Evolutionary conservation across 2,329 filamentous ascomycete species (phyloP), one percentile per base, ranked within the genome.

Genomic region (Clarireedia paspali): DNA sequence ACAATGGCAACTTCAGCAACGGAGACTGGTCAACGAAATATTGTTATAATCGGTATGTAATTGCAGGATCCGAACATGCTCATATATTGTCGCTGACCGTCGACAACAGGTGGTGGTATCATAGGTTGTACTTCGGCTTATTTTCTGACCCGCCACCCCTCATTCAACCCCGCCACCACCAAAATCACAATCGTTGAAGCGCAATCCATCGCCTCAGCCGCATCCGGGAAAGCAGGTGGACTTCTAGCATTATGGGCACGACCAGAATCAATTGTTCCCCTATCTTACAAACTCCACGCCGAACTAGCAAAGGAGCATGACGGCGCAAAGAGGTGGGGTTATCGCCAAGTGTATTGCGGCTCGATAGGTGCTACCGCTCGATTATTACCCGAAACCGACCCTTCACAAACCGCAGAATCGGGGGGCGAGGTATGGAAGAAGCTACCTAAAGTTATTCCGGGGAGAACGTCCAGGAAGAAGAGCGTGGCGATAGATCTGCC

Each of bases 121-220:
- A 95, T 97, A 65, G 94, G 94, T 67, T 87, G 84, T 70, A 94
- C 89, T 50, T 91, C 89, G 5, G 91, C 92, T 57, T 97, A 97
- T 72, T 97, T 85, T 68, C 77, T 97, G 45, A 94, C 91, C 2
- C 85, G 89, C 61, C 91, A 97, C 70, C 84, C 89, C 27, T 84
- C 81, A 30, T 97, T 88, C 74, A 80, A 94, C 69, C 83, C 85
- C 44, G 72, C 80, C 23, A 80, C 82, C 53, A 89, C 96, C 70
- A 85, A 78, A 53, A 86, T 97, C 65, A 95, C 88, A 1, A 77
- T 99, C 30, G 78, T 97, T 54, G 94, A 99, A 75, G 91, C 94
- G 0, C 84, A 84, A 3, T 79, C 84, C 46, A 85, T 97, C 61
- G 94, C 94, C 6, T 83, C 89, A n/a, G 92, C 89, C 24, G 92